A percentile compares a stretch with the other conserved stretches of the same genome.
Evolutionary conservation across 2,329 filamentous ascomycete species (phyloP).

Genomic region (Acrocalymma vagum): DNA sequence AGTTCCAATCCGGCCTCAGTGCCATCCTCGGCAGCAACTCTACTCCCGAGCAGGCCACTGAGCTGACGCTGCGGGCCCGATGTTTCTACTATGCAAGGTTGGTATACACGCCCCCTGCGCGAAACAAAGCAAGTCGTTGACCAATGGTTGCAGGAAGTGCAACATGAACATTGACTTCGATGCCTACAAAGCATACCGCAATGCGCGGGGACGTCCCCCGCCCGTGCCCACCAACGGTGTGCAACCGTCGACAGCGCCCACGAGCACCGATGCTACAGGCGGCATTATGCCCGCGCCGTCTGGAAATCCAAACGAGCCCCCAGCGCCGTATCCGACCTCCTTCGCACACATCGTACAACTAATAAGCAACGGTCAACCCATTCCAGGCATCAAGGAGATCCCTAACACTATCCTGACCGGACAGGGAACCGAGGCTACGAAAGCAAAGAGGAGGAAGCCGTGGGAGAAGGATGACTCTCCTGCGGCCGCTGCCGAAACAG

Average conservation of each 20-base stretch:
- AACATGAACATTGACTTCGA: slow-evolving; percentile 68
- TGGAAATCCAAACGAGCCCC: slow-evolving; percentile 36
- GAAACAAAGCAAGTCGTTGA: too few species aligned
- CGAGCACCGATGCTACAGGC: slow-evolving; percentile 19
- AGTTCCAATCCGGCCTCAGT: slow-evolving; percentile 73
- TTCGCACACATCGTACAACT: slow-evolving; percentile 89
- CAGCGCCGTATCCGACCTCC: slow-evolving; percentile 79
- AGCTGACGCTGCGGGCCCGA: slow-evolving; percentile 71
- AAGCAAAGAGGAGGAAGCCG: slow-evolving; percentile 69
- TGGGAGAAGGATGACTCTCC: slow-evolving; percentile 74
- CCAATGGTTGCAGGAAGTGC: slow-evolving; percentile 44
- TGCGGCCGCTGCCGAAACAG: too few species aligned
- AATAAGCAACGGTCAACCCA: slow-evolving; percentile 80
- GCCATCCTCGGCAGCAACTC: slow-evolving; percentile 70
- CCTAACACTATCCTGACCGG: slow-evolving; percentile 79
- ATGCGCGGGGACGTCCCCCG: slow-evolving; percentile 31
- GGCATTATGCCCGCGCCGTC: slow-evolving; percentile 34
- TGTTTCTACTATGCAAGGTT: slow-evolving; percentile 72
- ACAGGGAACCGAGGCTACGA: slow-evolving; percentile 67
- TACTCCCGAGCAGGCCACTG: slow-evolving; percentile 61
- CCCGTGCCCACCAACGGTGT: slow-evolving; percentile 27
- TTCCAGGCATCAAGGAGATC: slow-evolving; percentile 88
- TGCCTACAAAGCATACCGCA: slow-evolving; percentile 72
- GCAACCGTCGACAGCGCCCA: slow-evolving; percentile 16
- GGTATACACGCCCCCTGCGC: not conserved